Evolutionary conservation across 306 rosid species (phyloP), one percentile per base, ranked within the genome.

Genomic region (Cucurbita pepo): DNA sequence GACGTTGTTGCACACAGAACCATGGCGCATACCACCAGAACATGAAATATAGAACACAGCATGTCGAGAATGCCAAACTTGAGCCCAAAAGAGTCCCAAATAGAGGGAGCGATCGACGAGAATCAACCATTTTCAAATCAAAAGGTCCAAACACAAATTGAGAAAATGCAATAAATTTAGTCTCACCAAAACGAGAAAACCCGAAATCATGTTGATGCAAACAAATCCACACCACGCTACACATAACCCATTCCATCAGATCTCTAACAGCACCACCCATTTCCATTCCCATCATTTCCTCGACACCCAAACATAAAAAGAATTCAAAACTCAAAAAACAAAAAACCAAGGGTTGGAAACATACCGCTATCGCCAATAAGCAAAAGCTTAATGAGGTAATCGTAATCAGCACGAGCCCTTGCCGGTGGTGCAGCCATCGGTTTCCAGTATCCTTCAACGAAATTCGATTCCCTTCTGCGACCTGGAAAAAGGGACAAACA

Each of bases 321-420:
- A 69, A 45, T 15, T 25, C 19, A 69, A 25, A 69, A 47, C 73
- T 16, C 6, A 19, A 21, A n/a, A 44, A 61, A 16, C 69, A 62
- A 40, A 5, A 60, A 8, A 30, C 2, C 10, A 47, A 48, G 59
- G 18, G 8, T 25, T 6, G 47, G 14, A n/a, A 61, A 82, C 89
- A 19, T 37, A 88, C 96, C 96, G 64, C 96, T 90, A 62, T 90
- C 95, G 78, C 96, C 96, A 19, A 90, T 90, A 62, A 90, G 96
- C 75, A 90, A 93, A 73, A 90, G 95, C 76, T 90, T 90, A 83
- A 90, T 88, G 76, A 90, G 96, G 81, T 86, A 85, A 83, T 90
- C 96, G 86, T 90, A 85, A 90, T 90, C 96, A 38, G 91, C 91
- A 73, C 95, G 96, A 75, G 91, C 90, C 81, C 91, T 83, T 37